Base-by-base conservation (phyloP, 2,329 filamentous ascomycete genomes). In the Venturia aucupariae region DNA sequence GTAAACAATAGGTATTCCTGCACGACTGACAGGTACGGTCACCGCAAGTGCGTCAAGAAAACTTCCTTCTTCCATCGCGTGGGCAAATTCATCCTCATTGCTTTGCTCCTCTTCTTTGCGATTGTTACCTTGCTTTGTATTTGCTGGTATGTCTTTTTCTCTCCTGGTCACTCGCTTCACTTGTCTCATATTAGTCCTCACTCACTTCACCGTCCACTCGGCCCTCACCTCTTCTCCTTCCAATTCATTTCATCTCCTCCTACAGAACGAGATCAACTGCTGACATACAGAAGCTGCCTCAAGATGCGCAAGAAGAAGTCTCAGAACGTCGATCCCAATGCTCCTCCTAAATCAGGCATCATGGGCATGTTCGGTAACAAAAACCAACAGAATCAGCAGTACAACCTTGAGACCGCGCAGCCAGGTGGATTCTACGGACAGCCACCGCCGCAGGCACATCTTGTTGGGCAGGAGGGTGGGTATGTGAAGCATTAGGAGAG, bases 41-140 rank as follows among this genome's bases (percentile, higher is more conserved):
- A 42, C 17, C 46, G 38, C 2, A 22, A 2, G 8, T 38, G 32
- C 51, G 13, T 8, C 7, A 64, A 42, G 24, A 38, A 64, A 19
- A 4, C 10, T 2, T 57, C 46, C 17, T 64, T 64, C 62, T 64
- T 64, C 22, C 62, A 64, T 30, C 44, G 62, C 30, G 62, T 64
- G 10, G 62, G 62, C n/a, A 46, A 48, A 38, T 64, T 39, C 46
- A 64, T 64, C 30, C 62, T 64, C 32, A 64, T 59, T 32, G 62
- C 46, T n/a, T 5, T 64, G 13, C 48, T 64, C 15, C 11, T 64
- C 62, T 64, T 64, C 62, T 46, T 64, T 8, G 30, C 22, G 19
- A 27, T 64, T 17, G n/a, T 35, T 19, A 24, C 51, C 19, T 19
- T 64, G 13, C 35, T 38, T 27, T 38, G 19, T 27, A 1, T 55